Conservation (phyloP, 805 yeast species). For the Hemisphaericaspora nanyangensis region DNA sequence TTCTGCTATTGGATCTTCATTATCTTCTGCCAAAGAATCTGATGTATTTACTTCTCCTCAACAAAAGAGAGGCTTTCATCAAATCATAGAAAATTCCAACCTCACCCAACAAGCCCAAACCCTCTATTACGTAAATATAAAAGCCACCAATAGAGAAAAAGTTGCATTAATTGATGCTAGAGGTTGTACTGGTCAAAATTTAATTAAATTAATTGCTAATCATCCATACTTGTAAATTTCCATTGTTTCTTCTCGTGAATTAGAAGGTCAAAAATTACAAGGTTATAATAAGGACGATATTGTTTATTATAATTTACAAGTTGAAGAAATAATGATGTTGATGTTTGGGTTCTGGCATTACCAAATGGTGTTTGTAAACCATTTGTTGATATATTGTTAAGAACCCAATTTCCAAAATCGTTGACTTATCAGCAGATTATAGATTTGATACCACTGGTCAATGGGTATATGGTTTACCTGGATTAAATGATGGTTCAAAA, state of each 20-base stretch:
- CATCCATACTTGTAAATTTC: conserved; percentile 87
- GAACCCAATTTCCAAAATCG: conserved; percentile 70
- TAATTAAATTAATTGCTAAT: conserved; percentile 77
- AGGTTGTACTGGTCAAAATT: conserved; percentile 94
- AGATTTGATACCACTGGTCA: conserved; percentile 84
- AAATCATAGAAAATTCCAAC: conserved; percentile 20
- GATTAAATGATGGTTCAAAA: conserved; percentile 63
- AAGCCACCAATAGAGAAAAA: conserved; percentile 57
- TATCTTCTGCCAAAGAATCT: conserved; percentile 37
- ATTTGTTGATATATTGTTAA: conserved; percentile 64
- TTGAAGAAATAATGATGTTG: conserved; percentile 83
- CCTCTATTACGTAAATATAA: conserved; percentile 66
- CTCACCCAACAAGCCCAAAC: conserved; percentile 56
- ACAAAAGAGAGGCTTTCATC: conserved; percentile 52
- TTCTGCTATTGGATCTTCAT: conserved; percentile 29
- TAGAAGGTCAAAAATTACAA: conserved; percentile 77
- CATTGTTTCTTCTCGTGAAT: conserved; percentile 94
- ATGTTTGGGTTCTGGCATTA: conserved; percentile 98
- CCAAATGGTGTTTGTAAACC: conserved; percentile 97
- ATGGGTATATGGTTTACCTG: conserved; percentile 97
- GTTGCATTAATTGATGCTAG: conserved; percentile 98
- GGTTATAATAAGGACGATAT: conserved; percentile 84
- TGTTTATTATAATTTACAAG: conserved; percentile 78
- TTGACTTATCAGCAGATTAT: conserved; percentile 94
- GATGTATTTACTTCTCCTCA: conserved; percentile 46